Evolutionary conservation across 371 early-diverging fungal species (phyloP).

Genomic region (Apophysomyces ossiformis): DNA sequence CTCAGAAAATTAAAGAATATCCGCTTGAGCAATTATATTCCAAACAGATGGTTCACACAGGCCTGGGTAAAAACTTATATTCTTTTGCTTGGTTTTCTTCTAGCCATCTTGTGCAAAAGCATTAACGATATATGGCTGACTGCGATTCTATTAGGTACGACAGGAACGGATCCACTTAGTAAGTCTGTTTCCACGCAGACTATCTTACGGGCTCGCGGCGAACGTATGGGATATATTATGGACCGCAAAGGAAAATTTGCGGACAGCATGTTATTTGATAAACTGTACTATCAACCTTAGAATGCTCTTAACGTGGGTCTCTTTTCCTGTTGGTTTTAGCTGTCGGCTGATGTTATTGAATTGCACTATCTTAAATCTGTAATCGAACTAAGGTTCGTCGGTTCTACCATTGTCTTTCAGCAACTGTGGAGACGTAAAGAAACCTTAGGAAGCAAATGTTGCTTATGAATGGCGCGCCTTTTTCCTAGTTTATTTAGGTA

Average conservation of each 20-base stretch:
- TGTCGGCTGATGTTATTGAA: too few species aligned
- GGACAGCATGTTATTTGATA: slow-evolving; percentile 54
- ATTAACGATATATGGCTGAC: too few species aligned
- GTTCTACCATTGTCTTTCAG: too few species aligned
- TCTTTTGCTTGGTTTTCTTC: too few species aligned
- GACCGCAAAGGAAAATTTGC: slow-evolving; percentile 54
- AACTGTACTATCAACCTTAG: slow-evolving; percentile 38
- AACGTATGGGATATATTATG: slow-evolving; percentile 52
- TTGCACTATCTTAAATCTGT: not conserved
- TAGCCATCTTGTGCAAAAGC: too few species aligned
- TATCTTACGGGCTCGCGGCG: slow-evolving; percentile 46
- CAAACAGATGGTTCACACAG: slow-evolving; percentile 51
- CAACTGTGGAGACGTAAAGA: too few species aligned
- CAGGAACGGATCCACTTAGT: slow-evolving; percentile 44
- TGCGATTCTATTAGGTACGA: not conserved
- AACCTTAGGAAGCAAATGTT: too few species aligned
- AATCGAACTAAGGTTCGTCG: too few species aligned
- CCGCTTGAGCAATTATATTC: slow-evolving; percentile 44
- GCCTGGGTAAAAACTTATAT: slow-evolving; percentile 32
- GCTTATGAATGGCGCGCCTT: too few species aligned
- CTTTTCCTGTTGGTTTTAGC: too few species aligned
- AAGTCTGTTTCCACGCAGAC: slow-evolving; percentile 44
- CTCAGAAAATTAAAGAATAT: slow-evolving; percentile 43
- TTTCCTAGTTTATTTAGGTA: too few species aligned
- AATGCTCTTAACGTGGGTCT: not conserved